Percentiles rank a stretch among this genome's conserved stretches.
Evolutionary conservation across 2,329 filamentous ascomycete genomes (phyloP).

Genomic region (Teratosphaeria zuluensis): DNA sequence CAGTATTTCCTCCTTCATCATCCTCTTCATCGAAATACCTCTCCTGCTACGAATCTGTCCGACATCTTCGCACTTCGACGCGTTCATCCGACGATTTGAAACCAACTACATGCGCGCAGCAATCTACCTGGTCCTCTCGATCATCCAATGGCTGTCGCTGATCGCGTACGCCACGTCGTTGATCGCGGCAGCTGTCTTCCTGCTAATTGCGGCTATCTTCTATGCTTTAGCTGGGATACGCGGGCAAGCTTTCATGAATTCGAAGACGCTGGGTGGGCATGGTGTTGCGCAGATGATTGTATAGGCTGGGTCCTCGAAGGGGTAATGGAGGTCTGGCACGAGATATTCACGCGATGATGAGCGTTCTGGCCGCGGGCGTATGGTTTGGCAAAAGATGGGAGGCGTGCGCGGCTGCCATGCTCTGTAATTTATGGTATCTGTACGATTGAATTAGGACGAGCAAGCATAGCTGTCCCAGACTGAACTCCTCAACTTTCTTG

Average conservation of each 20-base stretch:
- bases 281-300: conserved; percentile 98
- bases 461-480: neutral
- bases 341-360: neutral
- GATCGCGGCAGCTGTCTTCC: conserved; percentile 75
- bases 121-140: conserved; percentile 72
- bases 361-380: neutral
- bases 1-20: conserved; percentile 40
- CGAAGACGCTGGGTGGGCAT: conserved; percentile 90
- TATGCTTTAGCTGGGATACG: conserved; percentile 72
- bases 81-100: conserved; percentile 79
- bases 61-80: conserved; percentile 81
- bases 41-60: conserved; percentile 96
- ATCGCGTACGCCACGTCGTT: conserved; percentile 56
- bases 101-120: conserved; percentile 95
- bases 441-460: neutral
- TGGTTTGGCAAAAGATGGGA: neutral
- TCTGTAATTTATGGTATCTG: neutral
- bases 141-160: conserved; percentile 77
- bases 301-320: conserved; percentile 28
- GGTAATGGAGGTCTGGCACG: neutral
- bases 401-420: neutral
- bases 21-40: conserved; percentile 61
- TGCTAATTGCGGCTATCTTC: conserved; percentile 67
- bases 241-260: conserved; percentile 78
- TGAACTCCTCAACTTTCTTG: neutral